Percentiles rank a stretch among this genome's conserved stretches.
Conservation (phyloP, 148 eudicot species). For the Cornus kousa region DNA sequence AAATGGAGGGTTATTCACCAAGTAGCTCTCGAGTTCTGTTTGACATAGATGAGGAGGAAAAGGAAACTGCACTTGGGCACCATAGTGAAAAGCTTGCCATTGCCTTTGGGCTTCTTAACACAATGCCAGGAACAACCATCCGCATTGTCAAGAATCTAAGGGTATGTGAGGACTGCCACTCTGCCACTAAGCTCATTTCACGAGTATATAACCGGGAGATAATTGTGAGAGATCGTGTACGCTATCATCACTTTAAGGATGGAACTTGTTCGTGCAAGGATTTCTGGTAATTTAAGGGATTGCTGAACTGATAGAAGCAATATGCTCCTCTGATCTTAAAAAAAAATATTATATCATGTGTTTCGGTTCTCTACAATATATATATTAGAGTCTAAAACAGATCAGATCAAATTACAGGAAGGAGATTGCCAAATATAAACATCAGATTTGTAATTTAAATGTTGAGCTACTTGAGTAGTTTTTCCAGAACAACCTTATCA, state of each 20-base stretch:
- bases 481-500: too few relatives aligned
- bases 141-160: slow-evolving; percentile 37
- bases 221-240: slow-evolving; percentile 29
- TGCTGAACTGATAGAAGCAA: too few relatives aligned
- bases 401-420: neutral
- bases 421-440: neutral
- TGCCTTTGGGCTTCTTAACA: slow-evolving; percentile 36
- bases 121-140: slow-evolving; percentile 27
- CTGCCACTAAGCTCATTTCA: slow-evolving; percentile 30
- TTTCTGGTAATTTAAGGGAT: slow-evolving; percentile 24
- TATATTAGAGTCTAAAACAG: neutral
- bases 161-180: slow-evolving; percentile 35
- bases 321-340: neutral
- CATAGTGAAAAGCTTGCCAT: slow-evolving; percentile 49
- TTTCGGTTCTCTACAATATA: too few relatives aligned
- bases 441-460: too few relatives aligned
- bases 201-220: slow-evolving; percentile 24
- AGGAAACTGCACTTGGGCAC: slow-evolving; percentile 29
- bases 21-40: slow-evolving; percentile 29
- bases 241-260: slow-evolving; percentile 31
- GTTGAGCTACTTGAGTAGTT: too few relatives aligned
- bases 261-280: slow-evolving; percentile 35
- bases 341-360: neutral
- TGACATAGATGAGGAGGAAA: slow-evolving; percentile 36
- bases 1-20: slow-evolving; percentile 28